Evolutionary conservation across 2,329 filamentous ascomycete species (phyloP), one percentile per base, ranked within the genome.

Genomic region (Sarocladium kiliense): DNA sequence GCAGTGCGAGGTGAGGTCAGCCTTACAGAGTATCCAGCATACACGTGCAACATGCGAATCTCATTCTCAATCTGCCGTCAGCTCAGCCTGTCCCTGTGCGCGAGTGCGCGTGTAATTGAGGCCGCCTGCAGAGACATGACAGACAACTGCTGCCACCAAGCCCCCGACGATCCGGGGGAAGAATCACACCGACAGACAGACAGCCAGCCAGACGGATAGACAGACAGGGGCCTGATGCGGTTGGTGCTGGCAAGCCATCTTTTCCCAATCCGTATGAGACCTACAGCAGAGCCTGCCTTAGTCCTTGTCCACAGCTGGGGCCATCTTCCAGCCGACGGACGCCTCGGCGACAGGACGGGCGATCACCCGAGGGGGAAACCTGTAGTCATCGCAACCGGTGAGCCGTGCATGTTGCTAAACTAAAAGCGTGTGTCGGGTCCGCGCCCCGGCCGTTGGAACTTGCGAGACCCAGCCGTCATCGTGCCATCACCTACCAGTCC

Each of bases 241-340:
- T n/a, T 19, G 37, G 37, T 41, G 37, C 18, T 41, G 37, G 37
- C 42, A 45, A 45, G 42, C 42, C 42, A 45, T 26, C 19, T 12
- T 45, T 23, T 11, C 21, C 42, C 18, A 26, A 26, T 45, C 23
- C 10, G 42, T 45, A 19, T 45, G 42, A 45, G 42, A 45, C 42
- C 42, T 45, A 45, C 42, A 45, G 18, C 42, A 23, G 18, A 45
- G 23, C 18, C 42, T 45, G 42, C 42, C 42, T 45, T 45, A 26
- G 42, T 26, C 21, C 42, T 26, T 23, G 18, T 26, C 42, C 21
- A 26, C 19, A 6, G 6, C 18, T 41, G 37, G 11, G n/a, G n/a
- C n/a, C n/a, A n/a, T 18, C 11, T 41, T 10, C 42, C 6, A 26
- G 42, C 18, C 18, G 21, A 45, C 42, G 18, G 42, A 26, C 21